Conservation (phyloP, 768 basidiomycete species). For the Leccinum disarticulatum region DNA sequence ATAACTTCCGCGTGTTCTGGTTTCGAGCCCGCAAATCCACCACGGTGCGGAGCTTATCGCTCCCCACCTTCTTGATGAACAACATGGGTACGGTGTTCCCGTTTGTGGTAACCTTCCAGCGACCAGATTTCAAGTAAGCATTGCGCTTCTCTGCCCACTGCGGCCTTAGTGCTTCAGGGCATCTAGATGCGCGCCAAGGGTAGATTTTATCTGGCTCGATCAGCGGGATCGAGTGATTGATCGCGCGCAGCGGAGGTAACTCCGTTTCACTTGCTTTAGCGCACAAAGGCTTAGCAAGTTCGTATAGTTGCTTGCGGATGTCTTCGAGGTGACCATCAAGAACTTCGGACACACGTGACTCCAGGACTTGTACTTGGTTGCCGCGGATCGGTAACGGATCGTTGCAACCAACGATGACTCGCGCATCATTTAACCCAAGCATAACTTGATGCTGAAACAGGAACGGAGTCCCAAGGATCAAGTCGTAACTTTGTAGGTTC, state of each 20-base stretch:
- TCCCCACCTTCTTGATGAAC: slow-evolving; percentile 1
- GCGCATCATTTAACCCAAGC: slow-evolving; percentile 27
- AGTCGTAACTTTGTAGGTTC: slow-evolving; percentile 40
- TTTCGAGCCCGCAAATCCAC: slow-evolving; percentile 15
- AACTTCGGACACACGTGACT: neutral
- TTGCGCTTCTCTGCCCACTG: slow-evolving; percentile 1
- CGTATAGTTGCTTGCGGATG: slow-evolving; percentile 7
- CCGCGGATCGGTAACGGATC: slow-evolving; percentile 13
- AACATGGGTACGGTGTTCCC: slow-evolving; percentile 5
- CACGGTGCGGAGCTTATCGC: neutral
- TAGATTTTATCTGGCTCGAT: slow-evolving; percentile 1
- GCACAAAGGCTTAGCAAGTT: neutral
- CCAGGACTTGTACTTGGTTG: neutral
- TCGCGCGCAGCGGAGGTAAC: neutral
- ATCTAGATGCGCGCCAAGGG: neutral
- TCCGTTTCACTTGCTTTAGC: neutral
- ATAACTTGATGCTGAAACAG: slow-evolving; percentile 35
- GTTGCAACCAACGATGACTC: slow-evolving; percentile 14
- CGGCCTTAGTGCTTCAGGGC: neutral
- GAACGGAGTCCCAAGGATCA: slow-evolving; percentile 41
- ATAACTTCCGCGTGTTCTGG: slow-evolving; percentile 18
- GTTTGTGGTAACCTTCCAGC: neutral
- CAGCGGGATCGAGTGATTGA: slow-evolving; percentile 3
- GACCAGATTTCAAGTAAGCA: neutral
- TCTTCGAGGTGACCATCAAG: neutral